These are phyloP conservation scores for Pseudevernia furfuracea DNA, from an alignment of 495 filamentous ascomycete species.

Conservation along the genomic window DNA sequence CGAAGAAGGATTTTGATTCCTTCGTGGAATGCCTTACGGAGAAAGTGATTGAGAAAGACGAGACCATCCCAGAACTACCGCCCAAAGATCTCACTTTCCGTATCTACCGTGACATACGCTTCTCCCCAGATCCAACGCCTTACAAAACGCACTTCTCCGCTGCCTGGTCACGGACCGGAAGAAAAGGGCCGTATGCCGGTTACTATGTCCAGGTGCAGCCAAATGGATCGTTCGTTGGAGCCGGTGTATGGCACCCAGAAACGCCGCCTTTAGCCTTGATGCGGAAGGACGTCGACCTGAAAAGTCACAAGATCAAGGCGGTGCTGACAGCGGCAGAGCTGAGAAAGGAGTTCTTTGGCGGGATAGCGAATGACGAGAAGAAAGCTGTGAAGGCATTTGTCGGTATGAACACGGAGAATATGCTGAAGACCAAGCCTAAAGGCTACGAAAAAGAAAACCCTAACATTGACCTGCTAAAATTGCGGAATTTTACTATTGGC, in stretches of 20 bases:
- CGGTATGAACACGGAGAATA: constrained; percentile 56
- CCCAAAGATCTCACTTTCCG: constrained; percentile 77
- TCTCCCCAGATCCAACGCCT: constrained; percentile 70
- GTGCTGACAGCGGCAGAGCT: constrained; percentile 53
- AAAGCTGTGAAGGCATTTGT: constrained; percentile 62
- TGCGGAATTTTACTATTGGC: constrained; percentile 67
- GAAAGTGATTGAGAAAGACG: constrained; percentile 61
- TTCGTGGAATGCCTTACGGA: constrained; percentile 64
- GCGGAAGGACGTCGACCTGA: constrained; percentile 64
- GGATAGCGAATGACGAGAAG: constrained; percentile 46
- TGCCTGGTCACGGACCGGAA: constrained; percentile 77
- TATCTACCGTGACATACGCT: constrained; percentile 76
- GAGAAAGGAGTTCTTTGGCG: constrained; percentile 55
- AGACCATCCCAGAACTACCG: constrained; percentile 76
- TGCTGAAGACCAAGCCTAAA: constrained; percentile 81
- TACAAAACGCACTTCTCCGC: constrained; percentile 85
- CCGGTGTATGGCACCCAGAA: constrained; percentile 73
- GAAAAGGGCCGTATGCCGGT: constrained; percentile 77
- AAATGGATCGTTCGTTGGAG: constrained; percentile 47
- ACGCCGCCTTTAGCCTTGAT: constrained; percentile 51
- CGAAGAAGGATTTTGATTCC: constrained; percentile 69
- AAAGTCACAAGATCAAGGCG: constrained; percentile 56
- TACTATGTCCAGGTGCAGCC: constrained; percentile 70
- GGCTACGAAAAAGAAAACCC: constrained; percentile 66
- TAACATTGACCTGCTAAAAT: constrained; percentile 66